phyloP scores from a whole-genome alignment of 805 yeast species.

The Yarrowia yakushimensis region DNA sequence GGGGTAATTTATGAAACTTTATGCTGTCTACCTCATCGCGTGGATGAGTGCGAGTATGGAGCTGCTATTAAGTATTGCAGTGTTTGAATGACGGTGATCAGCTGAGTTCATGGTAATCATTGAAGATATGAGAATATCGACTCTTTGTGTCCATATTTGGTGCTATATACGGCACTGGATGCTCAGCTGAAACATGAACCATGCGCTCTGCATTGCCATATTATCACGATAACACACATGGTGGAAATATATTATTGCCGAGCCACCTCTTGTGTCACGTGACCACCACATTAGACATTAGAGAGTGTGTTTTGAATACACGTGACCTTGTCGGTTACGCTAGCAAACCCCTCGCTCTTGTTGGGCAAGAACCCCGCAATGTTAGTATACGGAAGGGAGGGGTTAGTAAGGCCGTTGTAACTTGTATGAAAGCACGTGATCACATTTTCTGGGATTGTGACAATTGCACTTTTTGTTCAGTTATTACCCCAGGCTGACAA shows the following conservation, averaged over 20 bases:
- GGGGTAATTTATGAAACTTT: constrained; percentile 9
- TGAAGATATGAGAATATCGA: too few species aligned
- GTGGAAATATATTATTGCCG: neutral
- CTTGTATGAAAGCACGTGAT: too few species aligned
- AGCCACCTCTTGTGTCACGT: too few species aligned
- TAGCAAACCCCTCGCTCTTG: neutral
- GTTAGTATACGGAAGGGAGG: neutral
- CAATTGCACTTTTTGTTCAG: too few species aligned
- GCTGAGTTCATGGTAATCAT: neutral
- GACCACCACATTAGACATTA: too few species aligned
- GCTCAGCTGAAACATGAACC: too few species aligned
- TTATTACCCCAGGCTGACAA: too few species aligned
- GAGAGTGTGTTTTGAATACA: constrained; percentile 4
- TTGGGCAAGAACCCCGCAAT: constrained; percentile 19
- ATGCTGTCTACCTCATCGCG: neutral
- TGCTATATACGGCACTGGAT: too few species aligned
- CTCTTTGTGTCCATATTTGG: too few species aligned
- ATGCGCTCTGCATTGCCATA: too few species aligned
- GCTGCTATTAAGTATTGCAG: neutral
- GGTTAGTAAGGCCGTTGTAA: too few species aligned
- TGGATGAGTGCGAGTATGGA: neutral
- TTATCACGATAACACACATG: neutral
- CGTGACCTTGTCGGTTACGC: neutral
- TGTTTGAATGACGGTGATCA: neutral
- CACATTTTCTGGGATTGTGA: too few species aligned